A percentile compares a stretch with the other conserved stretches of the same genome.
phyloP scores from a whole-genome alignment of 2,329 filamentous ascomycete species.

The Microascus cirrosus region DNA sequence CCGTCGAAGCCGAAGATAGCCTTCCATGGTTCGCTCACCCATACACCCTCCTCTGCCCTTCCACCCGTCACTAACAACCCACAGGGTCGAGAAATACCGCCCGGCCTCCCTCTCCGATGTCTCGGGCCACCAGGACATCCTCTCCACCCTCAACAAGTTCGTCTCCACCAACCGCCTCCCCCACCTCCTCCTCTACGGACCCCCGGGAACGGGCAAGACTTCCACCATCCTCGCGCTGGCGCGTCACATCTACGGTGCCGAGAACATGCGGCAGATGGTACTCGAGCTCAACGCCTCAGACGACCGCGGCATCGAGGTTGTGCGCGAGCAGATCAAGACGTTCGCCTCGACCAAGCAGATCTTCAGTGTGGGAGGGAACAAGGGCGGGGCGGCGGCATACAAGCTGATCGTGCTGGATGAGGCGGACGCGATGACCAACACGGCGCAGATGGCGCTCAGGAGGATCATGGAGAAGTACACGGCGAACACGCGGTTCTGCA shows the following conservation, averaged over 20 bases:
- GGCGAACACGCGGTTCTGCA: constrained; percentile 92
- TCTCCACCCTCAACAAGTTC: constrained; percentile 96
- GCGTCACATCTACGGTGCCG: constrained; percentile 78
- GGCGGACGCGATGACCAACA: constrained; percentile 99
- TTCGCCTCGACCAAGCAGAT: constrained; percentile 98
- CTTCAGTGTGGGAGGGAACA: constrained; percentile 44
- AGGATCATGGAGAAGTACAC: constrained; percentile 99
- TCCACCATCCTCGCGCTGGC: constrained; percentile 92
- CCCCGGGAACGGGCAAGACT: constrained; percentile 93
- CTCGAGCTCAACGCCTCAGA: constrained; percentile 96
- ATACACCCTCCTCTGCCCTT: not conserved
- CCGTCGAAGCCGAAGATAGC: constrained; percentile 86
- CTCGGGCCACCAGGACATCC: constrained; percentile 92
- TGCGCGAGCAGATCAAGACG: constrained; percentile 98
- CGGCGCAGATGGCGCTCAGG: constrained; percentile 92
- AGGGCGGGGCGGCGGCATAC: constrained; percentile 51
- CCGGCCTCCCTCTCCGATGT: constrained; percentile 84
- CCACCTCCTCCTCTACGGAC: constrained; percentile 92
- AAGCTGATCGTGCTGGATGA: constrained; percentile 98
- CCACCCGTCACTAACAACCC: not conserved
- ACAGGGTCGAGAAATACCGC: constrained; percentile 92
- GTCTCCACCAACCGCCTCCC: constrained; percentile 88
- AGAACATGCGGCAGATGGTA: constrained; percentile 97
- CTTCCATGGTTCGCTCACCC: constrained; percentile 65
- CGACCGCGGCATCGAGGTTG: constrained; percentile 94